Conservation (phyloP, 2,329 filamentous ascomycete genomes). For the Fusarium acutatum region DNA sequence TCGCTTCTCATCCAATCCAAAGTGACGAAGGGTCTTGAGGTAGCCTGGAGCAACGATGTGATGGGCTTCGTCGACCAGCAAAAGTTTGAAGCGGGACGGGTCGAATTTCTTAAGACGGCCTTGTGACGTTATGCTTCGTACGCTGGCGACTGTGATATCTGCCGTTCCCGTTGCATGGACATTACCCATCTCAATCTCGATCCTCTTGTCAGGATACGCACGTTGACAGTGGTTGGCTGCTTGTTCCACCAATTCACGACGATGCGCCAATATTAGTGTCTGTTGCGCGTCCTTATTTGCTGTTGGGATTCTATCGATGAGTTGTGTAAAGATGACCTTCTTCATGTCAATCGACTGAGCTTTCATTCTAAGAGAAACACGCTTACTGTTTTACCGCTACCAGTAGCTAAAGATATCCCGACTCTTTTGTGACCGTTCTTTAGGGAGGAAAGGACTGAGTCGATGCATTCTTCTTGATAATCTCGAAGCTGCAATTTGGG, state of each 20-base stretch:
- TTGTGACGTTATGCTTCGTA: slow-evolving; percentile 82
- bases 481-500: slow-evolving; percentile 70
- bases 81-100: slow-evolving; percentile 80
- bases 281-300: slow-evolving; percentile 64
- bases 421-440: slow-evolving; percentile 78
- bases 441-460: slow-evolving; percentile 77
- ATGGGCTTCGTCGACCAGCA: slow-evolving; percentile 96
- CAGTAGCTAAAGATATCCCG: slow-evolving; percentile 87
- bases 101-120: slow-evolving; percentile 85
- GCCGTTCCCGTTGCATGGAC: slow-evolving; percentile 79
- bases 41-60: slow-evolving; percentile 92
- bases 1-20: slow-evolving; percentile 68
- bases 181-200: slow-evolving; percentile 93
- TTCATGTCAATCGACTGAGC: slow-evolving; percentile 3
- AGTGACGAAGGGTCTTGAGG: slow-evolving; percentile 78
- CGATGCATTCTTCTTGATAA: slow-evolving; percentile 93
- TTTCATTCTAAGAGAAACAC: neutral
- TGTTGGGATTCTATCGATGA: slow-evolving; percentile 79
- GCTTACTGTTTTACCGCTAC: slow-evolving; percentile 84
- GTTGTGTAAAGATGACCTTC: slow-evolving; percentile 93
- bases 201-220: slow-evolving; percentile 80
- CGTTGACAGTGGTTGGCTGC: slow-evolving; percentile 84
- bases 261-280: slow-evolving; percentile 91
- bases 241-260: slow-evolving; percentile 93
- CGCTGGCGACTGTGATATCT: slow-evolving; percentile 93